phyloP scores from a whole-genome alignment of 805 yeast genomes.

The Hanseniaspora opuntiae region DNA sequence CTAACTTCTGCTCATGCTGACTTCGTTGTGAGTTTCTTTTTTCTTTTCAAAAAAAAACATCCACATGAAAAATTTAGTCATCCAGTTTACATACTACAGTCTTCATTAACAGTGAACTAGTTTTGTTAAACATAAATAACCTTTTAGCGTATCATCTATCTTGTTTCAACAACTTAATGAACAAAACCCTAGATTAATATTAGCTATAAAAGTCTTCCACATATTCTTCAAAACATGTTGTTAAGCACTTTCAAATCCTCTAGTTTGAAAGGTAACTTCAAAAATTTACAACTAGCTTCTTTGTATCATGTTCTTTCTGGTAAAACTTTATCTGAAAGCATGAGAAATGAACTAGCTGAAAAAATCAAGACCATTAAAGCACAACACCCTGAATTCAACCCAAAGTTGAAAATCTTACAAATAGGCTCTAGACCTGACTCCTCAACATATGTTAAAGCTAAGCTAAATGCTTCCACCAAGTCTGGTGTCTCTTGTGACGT shows the following conservation, averaged over 20 bases:
- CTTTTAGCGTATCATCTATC: too few relatives aligned
- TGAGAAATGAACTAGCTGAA: constrained; percentile 32
- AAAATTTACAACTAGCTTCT: background rate
- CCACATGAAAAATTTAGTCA: background rate
- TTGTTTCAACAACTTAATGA: too few relatives aligned
- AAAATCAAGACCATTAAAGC: constrained; percentile 25
- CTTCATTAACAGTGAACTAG: background rate
- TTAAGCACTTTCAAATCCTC: background rate
- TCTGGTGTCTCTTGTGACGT: constrained; percentile 52
- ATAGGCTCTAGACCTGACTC: constrained; percentile 71
- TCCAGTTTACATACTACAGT: background rate
- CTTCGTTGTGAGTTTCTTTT: too few relatives aligned
- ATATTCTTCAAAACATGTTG: background rate
- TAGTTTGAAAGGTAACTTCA: background rate
- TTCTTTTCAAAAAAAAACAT: background rate
- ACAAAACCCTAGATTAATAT: background rate
- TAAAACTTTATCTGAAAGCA: constrained; percentile 31
- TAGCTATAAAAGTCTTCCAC: background rate
- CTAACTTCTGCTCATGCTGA: background rate
- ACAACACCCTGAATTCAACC: constrained; percentile 42
- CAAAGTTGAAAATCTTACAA: constrained; percentile 58
- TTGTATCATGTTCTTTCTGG: constrained; percentile 34
- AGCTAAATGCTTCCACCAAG: constrained; percentile 60
- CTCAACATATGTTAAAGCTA: constrained; percentile 69
- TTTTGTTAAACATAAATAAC: too few relatives aligned